phyloP scores from a whole-genome alignment of 176 grass and related monocot species.

The Phoenix dactylifera region DNA sequence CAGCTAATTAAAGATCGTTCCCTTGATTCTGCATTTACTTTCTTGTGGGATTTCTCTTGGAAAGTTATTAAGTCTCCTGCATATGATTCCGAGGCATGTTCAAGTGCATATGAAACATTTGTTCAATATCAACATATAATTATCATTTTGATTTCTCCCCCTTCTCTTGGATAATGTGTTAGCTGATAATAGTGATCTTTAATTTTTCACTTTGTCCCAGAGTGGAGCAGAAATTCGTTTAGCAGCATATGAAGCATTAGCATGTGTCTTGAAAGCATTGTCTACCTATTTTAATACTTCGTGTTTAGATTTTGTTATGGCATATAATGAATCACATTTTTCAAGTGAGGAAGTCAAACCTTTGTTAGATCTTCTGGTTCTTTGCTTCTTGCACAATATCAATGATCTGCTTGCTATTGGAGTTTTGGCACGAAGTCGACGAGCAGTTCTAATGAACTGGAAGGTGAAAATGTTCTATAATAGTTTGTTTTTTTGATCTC shows the following conservation, averaged over 20 bases:
- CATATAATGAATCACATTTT: constrained; percentile 8
- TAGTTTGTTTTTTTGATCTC: no score
- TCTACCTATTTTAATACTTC: constrained; percentile 26
- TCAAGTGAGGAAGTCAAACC: constrained; percentile 18
- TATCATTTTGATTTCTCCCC: no score
- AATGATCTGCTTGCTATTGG: constrained; percentile 68
- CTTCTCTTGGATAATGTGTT: not conserved
- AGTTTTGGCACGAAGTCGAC: constrained; percentile 71
- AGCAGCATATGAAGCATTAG: constrained; percentile 79
- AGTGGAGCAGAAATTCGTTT: constrained; percentile 74
- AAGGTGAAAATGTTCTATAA: constrained; percentile 41
- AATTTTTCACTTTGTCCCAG: constrained; percentile 4
- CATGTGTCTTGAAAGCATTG: constrained; percentile 49
- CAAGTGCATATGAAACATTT: constrained; percentile 14
- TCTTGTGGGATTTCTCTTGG: constrained; percentile 77
- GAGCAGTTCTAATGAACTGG: constrained; percentile 85
- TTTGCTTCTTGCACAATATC: constrained; percentile 53
- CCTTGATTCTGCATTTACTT: constrained; percentile 49
- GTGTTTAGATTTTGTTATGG: constrained; percentile 28
- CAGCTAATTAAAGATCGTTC: constrained; percentile 26
- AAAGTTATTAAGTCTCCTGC: constrained; percentile 57
- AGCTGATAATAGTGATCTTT: not conserved
- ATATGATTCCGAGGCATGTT: constrained; percentile 51
- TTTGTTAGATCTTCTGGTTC: constrained; percentile 49
- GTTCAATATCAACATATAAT: not conserved